Conservation (phyloP, 2,329 filamentous ascomycete species). For the Exophiala spinifera region DNA sequence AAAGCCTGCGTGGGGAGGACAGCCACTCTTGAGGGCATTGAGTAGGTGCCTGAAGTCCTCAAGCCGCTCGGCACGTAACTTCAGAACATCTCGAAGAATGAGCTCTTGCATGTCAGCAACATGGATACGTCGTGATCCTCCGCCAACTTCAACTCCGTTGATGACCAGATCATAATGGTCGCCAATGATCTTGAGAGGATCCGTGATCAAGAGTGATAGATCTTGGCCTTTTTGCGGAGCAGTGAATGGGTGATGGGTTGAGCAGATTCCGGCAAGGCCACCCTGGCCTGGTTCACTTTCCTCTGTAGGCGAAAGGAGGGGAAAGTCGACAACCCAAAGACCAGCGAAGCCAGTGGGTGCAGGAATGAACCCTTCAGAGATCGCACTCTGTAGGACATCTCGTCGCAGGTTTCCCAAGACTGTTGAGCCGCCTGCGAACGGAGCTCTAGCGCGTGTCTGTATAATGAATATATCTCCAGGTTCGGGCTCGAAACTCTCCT, state of each 20-base stretch:
- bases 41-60: constrained; percentile 81
- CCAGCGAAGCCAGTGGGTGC: constrained; percentile 59
- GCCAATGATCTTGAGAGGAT: constrained; percentile 70
- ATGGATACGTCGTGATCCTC: constrained; percentile 90
- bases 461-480: constrained; percentile 78
- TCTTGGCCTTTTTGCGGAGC: constrained; percentile 72
- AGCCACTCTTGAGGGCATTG: constrained; percentile 76
- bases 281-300: constrained; percentile 74
- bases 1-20: constrained; percentile 91
- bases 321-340: constrained; percentile 86
- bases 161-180: constrained; percentile 96
- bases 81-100: constrained; percentile 76
- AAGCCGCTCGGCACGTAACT: constrained; percentile 70
- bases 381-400: constrained; percentile 65
- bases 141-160: constrained; percentile 91
- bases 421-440: constrained; percentile 66
- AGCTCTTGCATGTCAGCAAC: constrained; percentile 77
- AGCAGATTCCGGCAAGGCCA: constrained; percentile 72
- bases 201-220: constrained; percentile 67
- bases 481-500: constrained; percentile 53
- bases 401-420: constrained; percentile 69
- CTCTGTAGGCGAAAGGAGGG: constrained; percentile 75
- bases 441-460: constrained; percentile 67
- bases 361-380: constrained; percentile 58
- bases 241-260: constrained; percentile 95